Base-by-base conservation (phyloP, 1,139 yeast species). In the Suhomyces bokatorum region DNA sequence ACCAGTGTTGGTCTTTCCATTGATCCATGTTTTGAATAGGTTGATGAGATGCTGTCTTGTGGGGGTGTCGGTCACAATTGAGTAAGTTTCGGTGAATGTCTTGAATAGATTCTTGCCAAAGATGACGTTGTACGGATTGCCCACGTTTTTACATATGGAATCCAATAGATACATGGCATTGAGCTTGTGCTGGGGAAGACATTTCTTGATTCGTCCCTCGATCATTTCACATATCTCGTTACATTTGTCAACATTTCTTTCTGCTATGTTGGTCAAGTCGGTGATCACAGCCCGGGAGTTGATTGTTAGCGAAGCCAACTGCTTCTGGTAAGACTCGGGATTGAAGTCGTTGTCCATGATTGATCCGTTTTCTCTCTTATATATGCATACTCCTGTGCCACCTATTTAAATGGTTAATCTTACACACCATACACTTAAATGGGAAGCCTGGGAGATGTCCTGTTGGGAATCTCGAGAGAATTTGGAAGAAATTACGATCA, bases 71-170 rank as follows among this genome's bases (percentile, higher is more conserved):
- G 72, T 64, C 14, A 72, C 75, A 34, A 69, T 59, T 36, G 67
- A 55, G 51, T 72, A 74, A 2, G 73, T 63, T 36, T 69, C 73
- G 8, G 73, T 65, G 56, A 70, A 74, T 28, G 63, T 55, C 43
- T 60, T 59, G 56, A 62, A 70, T 39, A 74, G 53, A 44, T 64
- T 63, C 28, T 58, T 50, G 30, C 70, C 67, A 52, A 73, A 71
- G 37, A 72, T 53, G 34, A 69, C 51, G 50, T 70, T 71, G 55
- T 72, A 74, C 5, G 79, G 78, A 46, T 67, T 70, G 12, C 78
- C 77, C 35, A 73, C 62, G 54, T 66, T 71, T 52, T 73, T 73
- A 53, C 71, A 63, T 17, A 74, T 70, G 33, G 73, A 67, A 55
- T 74, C 78, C 55, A 74, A 52, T 37, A 73, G 56, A 51, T 74